A percentile compares a stretch with the other conserved stretches of the same genome.
Evolutionary conservation across 106 monocot genomes (phyloP).

Genomic region (Acorus gramineus): DNA sequence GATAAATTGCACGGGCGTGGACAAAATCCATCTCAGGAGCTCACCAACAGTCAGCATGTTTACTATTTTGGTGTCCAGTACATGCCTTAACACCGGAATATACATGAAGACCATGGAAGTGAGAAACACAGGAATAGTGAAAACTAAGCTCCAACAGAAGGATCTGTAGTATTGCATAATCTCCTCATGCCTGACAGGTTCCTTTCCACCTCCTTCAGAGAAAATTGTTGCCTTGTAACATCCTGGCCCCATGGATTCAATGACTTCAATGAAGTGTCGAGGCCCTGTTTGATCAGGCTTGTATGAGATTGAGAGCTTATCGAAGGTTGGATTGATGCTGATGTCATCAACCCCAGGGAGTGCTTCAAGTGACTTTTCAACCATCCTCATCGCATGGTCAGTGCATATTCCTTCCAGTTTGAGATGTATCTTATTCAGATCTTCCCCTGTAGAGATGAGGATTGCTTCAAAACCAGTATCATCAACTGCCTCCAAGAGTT

Average conservation of each 20-base stretch:
- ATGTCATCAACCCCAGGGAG: constrained; percentile 61
- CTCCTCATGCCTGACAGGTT: constrained; percentile 35
- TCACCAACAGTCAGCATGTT: constrained; percentile 68
- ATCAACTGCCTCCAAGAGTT: constrained; percentile 47
- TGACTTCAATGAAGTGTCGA: constrained; percentile 66
- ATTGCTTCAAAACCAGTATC: constrained; percentile 74
- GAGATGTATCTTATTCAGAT: constrained; percentile 50
- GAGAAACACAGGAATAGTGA: constrained; percentile 81
- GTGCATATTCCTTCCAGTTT: constrained; percentile 45
- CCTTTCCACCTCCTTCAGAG: constrained; percentile 43
- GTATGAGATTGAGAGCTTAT: constrained; percentile 65
- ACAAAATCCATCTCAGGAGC: constrained; percentile 69
- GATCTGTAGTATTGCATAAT: constrained; percentile 53
- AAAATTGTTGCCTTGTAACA: constrained; percentile 54
- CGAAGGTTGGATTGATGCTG: constrained; percentile 27
- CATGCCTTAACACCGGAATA: constrained; percentile 45
- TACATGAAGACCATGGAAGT: constrained; percentile 91
- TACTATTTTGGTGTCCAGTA: constrained; percentile 54
- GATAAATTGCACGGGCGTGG: constrained; percentile 82
- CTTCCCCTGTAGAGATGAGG: constrained; percentile 59
- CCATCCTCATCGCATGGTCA: constrained; percentile 27
- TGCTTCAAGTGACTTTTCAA: constrained; percentile 66
- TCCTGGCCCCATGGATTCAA: constrained; percentile 43
- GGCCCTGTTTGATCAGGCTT: constrained; percentile 75
- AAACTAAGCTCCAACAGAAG: constrained; percentile 74